Evolutionary conservation across 306 rosid species (phyloP).

Genomic region (Cicer bijugum): DNA sequence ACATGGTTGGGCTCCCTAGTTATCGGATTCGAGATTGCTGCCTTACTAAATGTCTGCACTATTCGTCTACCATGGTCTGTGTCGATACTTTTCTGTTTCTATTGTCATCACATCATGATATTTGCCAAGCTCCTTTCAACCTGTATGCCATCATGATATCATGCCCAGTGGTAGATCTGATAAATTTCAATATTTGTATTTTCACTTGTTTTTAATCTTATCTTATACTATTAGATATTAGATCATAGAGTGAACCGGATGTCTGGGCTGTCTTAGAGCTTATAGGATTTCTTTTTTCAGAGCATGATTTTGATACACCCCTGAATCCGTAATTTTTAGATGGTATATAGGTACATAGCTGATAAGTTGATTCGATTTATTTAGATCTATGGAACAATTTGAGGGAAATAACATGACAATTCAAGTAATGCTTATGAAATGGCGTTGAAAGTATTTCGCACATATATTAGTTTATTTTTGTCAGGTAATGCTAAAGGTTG

Average conservation of each 20-base stretch:
- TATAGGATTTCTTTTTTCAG: too few relatives aligned
- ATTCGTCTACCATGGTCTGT: conserved; percentile 10
- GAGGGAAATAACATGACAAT: neutral
- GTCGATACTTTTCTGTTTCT: neutral
- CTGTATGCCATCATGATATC: neutral
- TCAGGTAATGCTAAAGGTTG: neutral
- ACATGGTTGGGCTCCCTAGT: conserved; percentile 40
- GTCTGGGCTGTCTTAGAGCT: too few relatives aligned
- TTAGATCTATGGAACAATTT: neutral
- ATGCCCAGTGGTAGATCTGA: conserved; percentile 10
- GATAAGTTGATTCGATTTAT: neutral
- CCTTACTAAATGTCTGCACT: conserved; percentile 14
- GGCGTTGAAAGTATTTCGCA: neutral
- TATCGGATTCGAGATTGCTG: conserved; percentile 42
- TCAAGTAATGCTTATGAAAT: neutral
- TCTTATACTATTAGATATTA: conserved; percentile 4
- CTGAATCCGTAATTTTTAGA: too few relatives aligned
- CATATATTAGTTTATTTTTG: neutral
- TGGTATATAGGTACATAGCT: neutral
- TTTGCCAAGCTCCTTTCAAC: neutral
- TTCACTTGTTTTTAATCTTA: neutral
- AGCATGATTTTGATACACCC: too few relatives aligned
- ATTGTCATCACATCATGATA: conserved; percentile 20
- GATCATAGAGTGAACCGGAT: conserved; percentile 1
- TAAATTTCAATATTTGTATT: neutral